phyloP scores from a whole-genome alignment of 2,329 filamentous ascomycete species.

The Claviceps digitariae region DNA sequence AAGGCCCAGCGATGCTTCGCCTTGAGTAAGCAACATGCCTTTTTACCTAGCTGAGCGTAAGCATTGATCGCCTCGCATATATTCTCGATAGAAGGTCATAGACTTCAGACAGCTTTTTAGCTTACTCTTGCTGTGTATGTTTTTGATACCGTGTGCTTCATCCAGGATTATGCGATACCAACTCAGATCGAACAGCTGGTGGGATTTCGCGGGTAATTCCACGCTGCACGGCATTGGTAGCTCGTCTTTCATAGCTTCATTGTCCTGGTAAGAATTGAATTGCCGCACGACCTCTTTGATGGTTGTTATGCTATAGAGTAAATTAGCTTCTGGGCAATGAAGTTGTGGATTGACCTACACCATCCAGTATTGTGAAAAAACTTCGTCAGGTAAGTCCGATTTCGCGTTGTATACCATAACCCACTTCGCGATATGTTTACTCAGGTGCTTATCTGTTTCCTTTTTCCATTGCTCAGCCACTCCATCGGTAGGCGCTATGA shows the following conservation, averaged over 20 bases:
- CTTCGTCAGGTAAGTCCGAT: neutral
- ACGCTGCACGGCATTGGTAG: neutral
- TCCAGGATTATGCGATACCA: conserved; percentile 43
- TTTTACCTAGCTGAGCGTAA: neutral
- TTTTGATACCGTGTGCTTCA: conserved; percentile 44
- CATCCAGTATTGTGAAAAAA: neutral
- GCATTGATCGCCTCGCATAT: neutral
- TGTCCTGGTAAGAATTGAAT: neutral
- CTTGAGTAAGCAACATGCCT: conserved; percentile 12
- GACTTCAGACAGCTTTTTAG: neutral
- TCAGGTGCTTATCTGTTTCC: conserved; percentile 15
- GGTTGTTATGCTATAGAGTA: conserved; percentile 15
- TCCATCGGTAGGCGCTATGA: conserved; percentile 16
- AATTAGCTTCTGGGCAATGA: neutral
- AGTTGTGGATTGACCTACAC: neutral
- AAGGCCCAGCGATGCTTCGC: conserved; percentile 22
- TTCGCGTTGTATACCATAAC: conserved; percentile 8
- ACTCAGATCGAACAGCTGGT: conserved; percentile 6
- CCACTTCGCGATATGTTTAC: neutral
- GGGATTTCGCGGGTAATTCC: neutral
- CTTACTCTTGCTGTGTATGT: conserved; percentile 21
- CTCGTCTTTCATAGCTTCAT: neutral
- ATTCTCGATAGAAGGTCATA: neutral
- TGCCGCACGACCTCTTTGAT: conserved; percentile 15
- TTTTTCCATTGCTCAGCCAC: conserved; percentile 16